Evolutionary conservation across 2,329 filamentous ascomycete species (phyloP).

Genomic region (Monilinia polystroma): DNA sequence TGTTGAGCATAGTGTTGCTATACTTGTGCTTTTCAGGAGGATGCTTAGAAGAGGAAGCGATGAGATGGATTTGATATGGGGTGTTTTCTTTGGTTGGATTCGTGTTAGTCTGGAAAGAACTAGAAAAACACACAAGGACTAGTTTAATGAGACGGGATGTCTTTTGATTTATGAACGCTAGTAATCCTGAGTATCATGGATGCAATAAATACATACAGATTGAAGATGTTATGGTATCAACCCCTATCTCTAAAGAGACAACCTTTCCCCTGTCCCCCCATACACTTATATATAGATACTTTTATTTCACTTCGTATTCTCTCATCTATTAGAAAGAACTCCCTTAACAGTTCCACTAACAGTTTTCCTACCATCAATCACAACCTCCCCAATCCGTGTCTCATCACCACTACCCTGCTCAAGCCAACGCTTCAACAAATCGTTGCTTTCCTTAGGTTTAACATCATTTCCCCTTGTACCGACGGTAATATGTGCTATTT

Average conservation of each 20-base stretch:
- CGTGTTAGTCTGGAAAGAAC: no score
- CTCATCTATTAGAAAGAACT: constrained; percentile 32
- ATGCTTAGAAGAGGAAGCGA: no score
- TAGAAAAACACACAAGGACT: not conserved
- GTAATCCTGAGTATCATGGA: not conserved
- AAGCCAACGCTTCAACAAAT: constrained; percentile 74
- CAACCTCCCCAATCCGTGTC: constrained; percentile 38
- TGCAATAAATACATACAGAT: constrained; percentile 1
- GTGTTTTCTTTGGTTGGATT: not conserved
- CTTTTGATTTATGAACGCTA: not conserved
- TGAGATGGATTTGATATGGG: no score
- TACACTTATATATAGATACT: not conserved
- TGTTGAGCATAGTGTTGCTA: no score
- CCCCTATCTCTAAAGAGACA: no score
- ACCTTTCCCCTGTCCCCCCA: not conserved
- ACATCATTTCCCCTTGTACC: constrained; percentile 73
- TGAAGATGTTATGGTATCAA: constrained; percentile 9
- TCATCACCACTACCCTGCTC: constrained; percentile 49
- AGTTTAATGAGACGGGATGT: not conserved
- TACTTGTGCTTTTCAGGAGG: no score
- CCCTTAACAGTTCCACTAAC: constrained; percentile 38
- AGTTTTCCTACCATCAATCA: constrained; percentile 34
- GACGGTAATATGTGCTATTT: constrained; percentile 82
- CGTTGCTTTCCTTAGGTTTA: constrained; percentile 95
- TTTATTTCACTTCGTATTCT: not conserved